Conservation (phyloP, 129 eudicot species). For the Saposhnikovia divaricata region DNA sequence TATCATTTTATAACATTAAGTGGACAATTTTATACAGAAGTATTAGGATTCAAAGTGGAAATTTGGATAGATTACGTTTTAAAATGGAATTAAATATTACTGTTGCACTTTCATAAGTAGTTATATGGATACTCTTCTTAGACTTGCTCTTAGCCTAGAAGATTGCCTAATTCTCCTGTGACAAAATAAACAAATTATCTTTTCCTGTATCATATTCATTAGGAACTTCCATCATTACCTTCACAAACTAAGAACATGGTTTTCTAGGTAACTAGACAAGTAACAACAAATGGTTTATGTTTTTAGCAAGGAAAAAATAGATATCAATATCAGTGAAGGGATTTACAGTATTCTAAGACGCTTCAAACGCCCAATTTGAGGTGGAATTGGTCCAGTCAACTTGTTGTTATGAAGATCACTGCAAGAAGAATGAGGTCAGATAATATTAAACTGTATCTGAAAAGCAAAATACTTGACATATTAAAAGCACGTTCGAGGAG, state of each 20-base stretch:
- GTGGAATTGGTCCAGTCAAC: slow-evolving; percentile 93
- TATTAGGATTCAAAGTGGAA: background rate
- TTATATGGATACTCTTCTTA: background rate
- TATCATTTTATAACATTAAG: background rate
- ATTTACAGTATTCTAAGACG: slow-evolving; percentile 82
- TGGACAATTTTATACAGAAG: background rate
- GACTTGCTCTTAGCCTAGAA: background rate
- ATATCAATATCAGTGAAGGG: background rate
- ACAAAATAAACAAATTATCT: background rate
- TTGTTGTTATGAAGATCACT: slow-evolving; percentile 98
- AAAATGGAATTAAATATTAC: background rate
- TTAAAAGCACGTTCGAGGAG: background rate
- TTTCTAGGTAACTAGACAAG: background rate
- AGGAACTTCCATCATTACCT: background rate
- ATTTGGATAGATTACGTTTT: background rate
- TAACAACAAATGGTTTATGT: background rate
- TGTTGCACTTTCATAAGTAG: background rate
- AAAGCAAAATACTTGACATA: background rate
- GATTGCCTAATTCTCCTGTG: background rate
- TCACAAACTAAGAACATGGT: background rate
- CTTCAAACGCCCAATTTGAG: slow-evolving; percentile 91
- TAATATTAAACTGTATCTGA: background rate
- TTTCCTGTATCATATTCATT: background rate
- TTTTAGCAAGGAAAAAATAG: slow-evolving; percentile 5
- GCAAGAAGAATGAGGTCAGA: slow-evolving; percentile 17